Evolutionary conservation across 75 land plant species (phyloP).

Genomic region (Selaginella moellendorffii): DNA sequence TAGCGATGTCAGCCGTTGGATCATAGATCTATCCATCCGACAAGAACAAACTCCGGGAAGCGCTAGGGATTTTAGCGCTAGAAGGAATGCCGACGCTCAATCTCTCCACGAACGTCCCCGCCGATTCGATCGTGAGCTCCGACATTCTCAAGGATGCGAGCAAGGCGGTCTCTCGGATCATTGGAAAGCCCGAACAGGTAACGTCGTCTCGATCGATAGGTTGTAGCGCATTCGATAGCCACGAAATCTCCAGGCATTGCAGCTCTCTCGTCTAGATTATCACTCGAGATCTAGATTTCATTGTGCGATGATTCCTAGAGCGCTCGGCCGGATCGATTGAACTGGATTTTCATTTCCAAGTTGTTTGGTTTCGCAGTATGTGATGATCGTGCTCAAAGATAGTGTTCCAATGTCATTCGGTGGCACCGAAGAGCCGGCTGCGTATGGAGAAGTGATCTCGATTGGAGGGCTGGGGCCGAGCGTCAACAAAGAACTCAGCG

Average conservation of each 20-base stretch:
- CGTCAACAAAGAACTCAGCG: conserved; percentile 59
- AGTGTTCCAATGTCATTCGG: conserved; percentile 69
- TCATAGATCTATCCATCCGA: too few species aligned
- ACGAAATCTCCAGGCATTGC: too few species aligned
- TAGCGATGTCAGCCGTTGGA: too few species aligned
- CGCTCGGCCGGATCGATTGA: too few species aligned
- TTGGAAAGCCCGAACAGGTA: conserved; percentile 88
- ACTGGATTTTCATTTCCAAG: neutral
- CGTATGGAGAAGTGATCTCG: conserved; percentile 71
- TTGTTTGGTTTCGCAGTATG: conserved; percentile 31
- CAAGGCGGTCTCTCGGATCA: conserved; percentile 57
- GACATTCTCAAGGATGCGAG: conserved; percentile 87
- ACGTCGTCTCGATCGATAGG: neutral
- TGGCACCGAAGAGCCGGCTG: conserved; percentile 71
- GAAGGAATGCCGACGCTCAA: conserved; percentile 78
- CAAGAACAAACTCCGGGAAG: too few species aligned
- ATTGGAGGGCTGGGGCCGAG: conserved; percentile 65
- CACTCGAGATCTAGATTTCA: too few species aligned
- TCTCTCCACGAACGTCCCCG: conserved; percentile 65
- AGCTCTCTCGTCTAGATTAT: too few species aligned
- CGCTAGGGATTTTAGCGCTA: too few species aligned
- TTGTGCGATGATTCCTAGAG: too few species aligned
- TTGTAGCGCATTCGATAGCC: too few species aligned
- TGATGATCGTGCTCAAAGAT: conserved; percentile 67
- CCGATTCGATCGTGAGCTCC: conserved; percentile 58